phyloP scores from a whole-genome alignment of 2,329 filamentous ascomycete species.

The Aspergillus amoenus region DNA sequence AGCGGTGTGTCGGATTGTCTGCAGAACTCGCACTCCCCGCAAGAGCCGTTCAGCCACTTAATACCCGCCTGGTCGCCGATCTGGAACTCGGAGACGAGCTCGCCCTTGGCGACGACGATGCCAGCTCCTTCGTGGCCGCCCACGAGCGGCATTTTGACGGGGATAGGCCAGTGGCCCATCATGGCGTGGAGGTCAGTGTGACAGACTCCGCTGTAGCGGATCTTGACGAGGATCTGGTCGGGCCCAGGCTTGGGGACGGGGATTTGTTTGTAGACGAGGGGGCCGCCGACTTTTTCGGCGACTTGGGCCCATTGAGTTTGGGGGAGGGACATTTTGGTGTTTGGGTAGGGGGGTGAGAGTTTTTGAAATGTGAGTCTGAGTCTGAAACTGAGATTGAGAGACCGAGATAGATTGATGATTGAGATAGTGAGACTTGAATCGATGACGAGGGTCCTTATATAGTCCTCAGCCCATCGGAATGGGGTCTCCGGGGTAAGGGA shows the following conservation, averaged over 20 bases:
- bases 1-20: conserved; percentile 75
- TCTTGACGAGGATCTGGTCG: conserved; percentile 13
- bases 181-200: conserved; percentile 12
- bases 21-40: conserved; percentile 79
- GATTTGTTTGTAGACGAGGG: conserved; percentile 49
- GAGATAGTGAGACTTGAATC: neutral
- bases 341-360: neutral
- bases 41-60: conserved; percentile 83
- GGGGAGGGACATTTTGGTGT: conserved; percentile 57
- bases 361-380: no score
- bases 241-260: conserved; percentile 12
- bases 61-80: conserved; percentile 14
- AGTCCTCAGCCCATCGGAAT: neutral
- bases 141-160: conserved; percentile 8
- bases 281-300: conserved; percentile 74
- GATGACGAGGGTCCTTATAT: neutral
- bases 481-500: neutral
- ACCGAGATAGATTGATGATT: neutral
- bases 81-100: conserved; percentile 6
- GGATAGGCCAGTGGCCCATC: conserved; percentile 7
- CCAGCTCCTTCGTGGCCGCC: conserved; percentile 15
- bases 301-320: conserved; percentile 89
- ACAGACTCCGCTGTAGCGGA: conserved; percentile 15
- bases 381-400: no score
- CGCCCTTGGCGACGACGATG: conserved; percentile 9